Evolutionary conservation across 108 stramenopile species (phyloP), one percentile per base, ranked within the genome.

Genomic region (Licmophora abbreviata): DNA sequence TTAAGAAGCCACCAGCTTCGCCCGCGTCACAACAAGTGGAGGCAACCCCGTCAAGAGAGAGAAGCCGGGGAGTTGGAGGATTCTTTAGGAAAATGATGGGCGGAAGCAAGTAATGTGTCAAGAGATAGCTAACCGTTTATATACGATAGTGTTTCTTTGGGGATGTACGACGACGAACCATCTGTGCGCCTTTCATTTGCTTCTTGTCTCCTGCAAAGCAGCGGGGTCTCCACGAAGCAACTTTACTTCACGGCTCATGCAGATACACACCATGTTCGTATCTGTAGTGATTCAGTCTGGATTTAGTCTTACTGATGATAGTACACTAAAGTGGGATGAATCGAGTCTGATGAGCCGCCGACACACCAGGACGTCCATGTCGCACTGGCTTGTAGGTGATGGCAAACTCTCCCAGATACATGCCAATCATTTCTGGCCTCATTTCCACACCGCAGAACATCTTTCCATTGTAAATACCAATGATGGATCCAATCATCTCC

Each of bases 381-480:
- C 87, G 70, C 29, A 94, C 92, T 17, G 92, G 91, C 89, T 95
- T 94, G 95, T 99, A 99, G 36, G 99, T 96, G 65, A 99, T 97
- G 44, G 97, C 95, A 73, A 99, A 99, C 79, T 99, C 99, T 55
- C 94, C 99, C 54, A 97, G 76, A 74, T 99, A 99, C 87, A 96
- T 93, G 37, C 97, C 99, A 52, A 98, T 79, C 99, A 99, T 99
- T 71, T 99, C 97, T 21, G 97, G 95, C 81, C 97, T 98, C 90
- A 99, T 96, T 76, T 99, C 99, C 47, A 99, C 95, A 62, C 90
- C 86, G 56, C 85, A 91, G 71, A 96, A 95, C 74, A 85, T 92
- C 72, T 94, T 94, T 83, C 99, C 99, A 71, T 99, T 99, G 95
- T 99, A 98, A 66, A 99, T 95, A 63, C 95, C 97, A 51, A 98